Base-by-base conservation (phyloP, 139 green algal genomes). In the Micractinium conductrix region DNA sequence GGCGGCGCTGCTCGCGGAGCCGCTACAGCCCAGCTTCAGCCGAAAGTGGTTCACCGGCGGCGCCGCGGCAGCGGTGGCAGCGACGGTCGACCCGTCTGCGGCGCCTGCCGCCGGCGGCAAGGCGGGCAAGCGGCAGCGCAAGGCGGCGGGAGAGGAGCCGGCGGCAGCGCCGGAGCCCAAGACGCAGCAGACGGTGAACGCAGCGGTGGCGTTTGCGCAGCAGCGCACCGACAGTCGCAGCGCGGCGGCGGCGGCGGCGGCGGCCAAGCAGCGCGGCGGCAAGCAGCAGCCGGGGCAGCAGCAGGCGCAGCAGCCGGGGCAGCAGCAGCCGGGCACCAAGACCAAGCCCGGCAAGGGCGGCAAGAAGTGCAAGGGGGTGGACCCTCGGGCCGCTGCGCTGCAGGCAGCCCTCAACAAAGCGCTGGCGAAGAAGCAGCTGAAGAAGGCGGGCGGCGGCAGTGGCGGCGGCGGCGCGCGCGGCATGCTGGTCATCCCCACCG, bases 21-120 rank as follows among this genome's bases (percentile, higher is more conserved):
- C 85, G 30, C 74, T 93, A 80, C 74, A 88, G 87, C 85, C 83
- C n/a, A 74, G 40, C 2, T 91, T 91, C 79, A 93, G 87, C 72
- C 68, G 45, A 10, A 88, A 84, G 48, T 94, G 84, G 74, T 93
- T 94, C 81, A 92, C 90, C 35, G 91, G 90, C 3, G 88, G 79
- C 0, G 53, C 79, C 2, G 80, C 90, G 40, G 79, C 86, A 16
- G 90, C 85, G 17, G 85, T 89, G 48, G 72, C 72, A 58, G 76
- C 76, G 4, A 38, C 58, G 6, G 55, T 82, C 3, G 76, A 82
- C 58, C 76, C 76, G 7, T 82, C 76, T 16, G 76, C 76, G 4
- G 22, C 55, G 0, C 40, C 76, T 2, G 70, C 60, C 14, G 68
- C 53, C 28, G 28, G 70, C 70, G 58, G 44, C 17, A 50, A 75